Evolutionary conservation across 257 asterid genomes (phyloP), one percentile per base, ranked within the genome.

Genomic region (Solanum tarapatanum): DNA sequence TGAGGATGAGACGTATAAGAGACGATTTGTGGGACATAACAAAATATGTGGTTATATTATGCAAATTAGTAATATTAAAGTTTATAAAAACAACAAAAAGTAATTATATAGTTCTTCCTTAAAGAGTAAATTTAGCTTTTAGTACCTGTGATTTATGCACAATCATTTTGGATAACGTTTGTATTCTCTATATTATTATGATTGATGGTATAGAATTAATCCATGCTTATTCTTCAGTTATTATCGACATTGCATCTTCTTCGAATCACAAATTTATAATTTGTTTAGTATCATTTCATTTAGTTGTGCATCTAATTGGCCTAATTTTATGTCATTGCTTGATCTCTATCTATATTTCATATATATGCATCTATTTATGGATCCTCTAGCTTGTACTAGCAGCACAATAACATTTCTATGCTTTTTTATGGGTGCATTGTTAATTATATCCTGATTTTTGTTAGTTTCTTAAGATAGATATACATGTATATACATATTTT

Each of bases 371-470:
- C 26, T 72, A 72, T 32, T 55, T 17, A 0, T 16, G 8, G 55
- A 14, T 17, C 3, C 0, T 55, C 58, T 48, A 48, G 21, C 21
- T 14, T 48, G 23, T 0, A 48, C 8, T 6, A 6, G 1, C 0
- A 48, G 3, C 7, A 0, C 3, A 16, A 17, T 6, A 2, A 13
- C 0, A 14, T 16, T 48, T 14, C 0, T 48, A 48, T 48, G 8
- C 3, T 6, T 48, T 48, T 48, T 48, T 21, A 45, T 48, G 7
- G 3, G 0, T 5, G 58, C 7, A 14, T 2, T 5, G 19, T 14
- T 14, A 48, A 48, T 5, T 48, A 48, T 48, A 48, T 48, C 7
- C 0, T 48, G 0, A 48, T 14, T 48, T 48, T 48, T 32, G 1
- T 48, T 0, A 48, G 16, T 43, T 43, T 43, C 51, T 43, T 2